Base-by-base conservation (phyloP, 2,329 filamentous ascomycete genomes). In the Penicillium oxalicum region DNA sequence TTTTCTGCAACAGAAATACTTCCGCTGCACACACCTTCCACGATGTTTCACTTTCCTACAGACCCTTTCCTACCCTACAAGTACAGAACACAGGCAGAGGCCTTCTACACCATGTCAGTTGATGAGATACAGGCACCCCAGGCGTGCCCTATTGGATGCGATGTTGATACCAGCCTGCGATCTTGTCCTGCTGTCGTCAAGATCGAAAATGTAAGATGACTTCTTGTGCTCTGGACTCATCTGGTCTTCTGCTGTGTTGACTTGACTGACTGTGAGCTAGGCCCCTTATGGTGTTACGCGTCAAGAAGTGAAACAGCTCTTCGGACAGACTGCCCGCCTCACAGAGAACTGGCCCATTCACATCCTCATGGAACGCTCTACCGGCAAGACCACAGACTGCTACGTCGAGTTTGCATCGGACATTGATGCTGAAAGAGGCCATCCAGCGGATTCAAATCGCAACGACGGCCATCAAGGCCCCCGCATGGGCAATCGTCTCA, bases 311-410 rank as follows among this genome's bases (percentile, higher is more conserved):
- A 57, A 69, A 13, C 72, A 74, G 44, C 72, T 75, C 55, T 65
- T 75, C 40, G 74, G 73, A 47, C 70, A 69, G 39, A 66, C 68
- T 52, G 69, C 73, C 33, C 64, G 25, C 5, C 13, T 48, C 4
- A 27, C 33, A 4, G 52, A 65, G 13, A 76, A 74, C 27, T 72
- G 66, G 38, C 67, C 75, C 0, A 67, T 79, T n/a, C 77, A 80
- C 54, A 77, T 80, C 52, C 75, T 79, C 49, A 79, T 80, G 77
- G 77, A 80, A 52, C 74, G 77, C 24, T 71, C 74, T 24, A 78
- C 76, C n/a, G 76, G 74, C 13, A 80, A 79, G 65, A 79, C 77
- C 1, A 76, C 76, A 70, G 76, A 79, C 45, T 75, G 70, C 50
- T 80, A 70, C 54, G 68, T 77, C 35, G 77, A 80, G 47, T 69